Percentiles rank a stretch among this genome's conserved stretches.
Conservation (phyloP, 2,329 filamentous ascomycete species). For the Verticillium longisporum region DNA sequence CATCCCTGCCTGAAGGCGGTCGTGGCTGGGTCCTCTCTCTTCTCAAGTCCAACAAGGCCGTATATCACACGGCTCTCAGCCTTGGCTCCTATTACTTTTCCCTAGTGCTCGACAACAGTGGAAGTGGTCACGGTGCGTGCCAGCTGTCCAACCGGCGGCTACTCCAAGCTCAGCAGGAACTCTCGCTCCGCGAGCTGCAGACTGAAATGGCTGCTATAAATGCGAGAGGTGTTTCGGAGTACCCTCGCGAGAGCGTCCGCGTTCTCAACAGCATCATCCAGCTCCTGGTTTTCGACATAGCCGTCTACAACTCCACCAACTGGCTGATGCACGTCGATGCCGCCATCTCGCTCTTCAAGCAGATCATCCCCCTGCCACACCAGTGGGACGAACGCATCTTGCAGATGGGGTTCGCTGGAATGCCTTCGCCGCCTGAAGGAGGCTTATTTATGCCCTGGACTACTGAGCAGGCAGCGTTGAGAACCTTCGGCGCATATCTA, state of each 20-base stretch:
- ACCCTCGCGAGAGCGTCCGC: constrained; percentile 25
- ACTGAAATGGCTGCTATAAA: constrained; percentile 31
- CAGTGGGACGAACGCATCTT: constrained; percentile 28
- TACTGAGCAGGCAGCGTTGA: constrained; percentile 37
- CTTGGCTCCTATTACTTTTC: constrained; percentile 52
- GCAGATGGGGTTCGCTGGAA: constrained; percentile 10
- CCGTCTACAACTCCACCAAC: constrained; percentile 35
- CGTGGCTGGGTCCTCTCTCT: constrained; percentile 54
- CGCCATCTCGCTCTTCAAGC: constrained; percentile 40
- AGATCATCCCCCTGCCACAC: constrained; percentile 30
- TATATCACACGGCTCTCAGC: constrained; percentile 51
- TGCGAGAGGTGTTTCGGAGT: constrained; percentile 18
- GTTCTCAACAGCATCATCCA: constrained; percentile 46
- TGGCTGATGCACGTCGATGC: constrained; percentile 45
- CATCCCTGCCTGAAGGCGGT: constrained; percentile 47
- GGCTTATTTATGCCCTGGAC: constrained; percentile 26
- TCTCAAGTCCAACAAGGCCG: constrained; percentile 47
- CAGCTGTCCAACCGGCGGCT: constrained; percentile 25
- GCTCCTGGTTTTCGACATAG: constrained; percentile 45
- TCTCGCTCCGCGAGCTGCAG: constrained; percentile 36
- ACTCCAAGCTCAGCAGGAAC: constrained; percentile 36
- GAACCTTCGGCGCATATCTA: constrained; percentile 39
- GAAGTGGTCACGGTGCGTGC: constrained; percentile 10
- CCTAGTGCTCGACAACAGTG: constrained; percentile 29
- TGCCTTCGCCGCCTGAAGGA: not conserved